These are phyloP conservation scores for Cryptococcus sp. DNA, from an alignment of 1,284 basidiomycete species.

Conservation along the genomic window DNA sequence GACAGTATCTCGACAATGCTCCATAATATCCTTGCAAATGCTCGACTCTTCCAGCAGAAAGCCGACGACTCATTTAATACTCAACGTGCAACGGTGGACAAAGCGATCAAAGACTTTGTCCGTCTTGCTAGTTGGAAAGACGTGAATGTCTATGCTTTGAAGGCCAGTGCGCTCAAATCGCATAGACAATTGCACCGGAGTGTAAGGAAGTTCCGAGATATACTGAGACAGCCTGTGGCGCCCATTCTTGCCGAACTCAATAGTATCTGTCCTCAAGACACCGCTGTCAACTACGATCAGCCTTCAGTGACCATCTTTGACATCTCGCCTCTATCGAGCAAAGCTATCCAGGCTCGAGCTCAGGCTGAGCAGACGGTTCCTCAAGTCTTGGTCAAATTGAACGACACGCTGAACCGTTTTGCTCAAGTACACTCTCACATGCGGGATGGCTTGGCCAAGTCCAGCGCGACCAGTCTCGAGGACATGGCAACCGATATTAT, in stretches of 20 bases:
- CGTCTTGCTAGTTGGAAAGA: constrained; percentile 99
- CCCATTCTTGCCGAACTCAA: constrained; percentile 43
- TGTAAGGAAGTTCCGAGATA: constrained; percentile 87
- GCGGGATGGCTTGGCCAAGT: constrained; percentile 21
- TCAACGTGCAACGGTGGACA: constrained; percentile 70
- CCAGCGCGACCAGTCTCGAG: constrained; percentile 55
- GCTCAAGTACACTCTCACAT: constrained; percentile 38
- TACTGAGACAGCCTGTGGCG: constrained; percentile 72
- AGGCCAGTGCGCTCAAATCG: constrained; percentile 85
- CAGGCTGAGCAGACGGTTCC: constrained; percentile 13
- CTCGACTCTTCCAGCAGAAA: constrained; percentile 62
- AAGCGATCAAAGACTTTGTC: constrained; percentile 80
- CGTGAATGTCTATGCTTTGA: constrained; percentile 90
- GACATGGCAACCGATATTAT: constrained; percentile 76
- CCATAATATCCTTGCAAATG: constrained; percentile 68
- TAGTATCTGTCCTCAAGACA: constrained; percentile 38
- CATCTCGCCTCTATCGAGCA: constrained; percentile 6
- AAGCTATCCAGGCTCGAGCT: constrained; percentile 16
- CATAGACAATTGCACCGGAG: constrained; percentile 91
- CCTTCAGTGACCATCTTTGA: constrained; percentile 11
- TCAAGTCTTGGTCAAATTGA: constrained; percentile 28
- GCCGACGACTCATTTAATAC: constrained; percentile 61
- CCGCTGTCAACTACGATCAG: constrained; percentile 5
- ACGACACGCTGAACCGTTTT: constrained; percentile 45
- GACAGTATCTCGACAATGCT: constrained; percentile 61